Evolutionary conservation across 2,329 filamentous ascomycete genomes (phyloP), one percentile per base, ranked within the genome.

Genomic region (Colletotrichum sp.): DNA sequence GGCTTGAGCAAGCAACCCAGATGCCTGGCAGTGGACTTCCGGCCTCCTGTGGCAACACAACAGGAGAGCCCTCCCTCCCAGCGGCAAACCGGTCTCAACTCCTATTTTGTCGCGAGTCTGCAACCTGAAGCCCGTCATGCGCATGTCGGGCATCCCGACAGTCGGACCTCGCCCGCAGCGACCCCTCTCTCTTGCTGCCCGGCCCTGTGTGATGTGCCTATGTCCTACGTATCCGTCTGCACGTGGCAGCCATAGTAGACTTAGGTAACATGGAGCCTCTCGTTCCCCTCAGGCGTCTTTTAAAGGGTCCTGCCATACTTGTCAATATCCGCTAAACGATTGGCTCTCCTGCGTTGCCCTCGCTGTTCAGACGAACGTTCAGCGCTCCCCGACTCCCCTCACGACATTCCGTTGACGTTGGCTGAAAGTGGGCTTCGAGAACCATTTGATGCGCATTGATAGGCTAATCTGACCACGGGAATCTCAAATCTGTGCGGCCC

Each of bases 21-120:
- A 74, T 74, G 74, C 74, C 70, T 75, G 64, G 32, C 70, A 74
- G 74, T 73, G 73, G 70, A 60, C 64, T 73, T 64, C 64, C 64
- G 18, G 28, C 70, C 65, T 73, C 43, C 59, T 48, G 64, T 73
- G 70, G 73, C 73, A 75, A 75, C 55, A 59, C 64, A 32, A 75
- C 26, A 55, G 73, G 74, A 75, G 59, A 75, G 57, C 70, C 73
- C 52, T 73, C 28, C 73, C 59, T 73, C n/a, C 26, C 70, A 65
- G 43, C 64, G 57, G 64, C 64, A 65, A 75, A 73, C 34, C 21
- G 28, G 73, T 64, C 73, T 68, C 73, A 43, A 68, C 71, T 71
- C 26, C 26, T 64, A 43, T 32, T 60, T n/a, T 73, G 61, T 73
- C 61, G 12, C 39, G 16, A 21, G 34, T 68, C 30, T 60, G 65